These are phyloP conservation scores for Pisolithus microcarpus DNA, from an alignment of 768 basidiomycete species.

Conservation along the genomic window DNA sequence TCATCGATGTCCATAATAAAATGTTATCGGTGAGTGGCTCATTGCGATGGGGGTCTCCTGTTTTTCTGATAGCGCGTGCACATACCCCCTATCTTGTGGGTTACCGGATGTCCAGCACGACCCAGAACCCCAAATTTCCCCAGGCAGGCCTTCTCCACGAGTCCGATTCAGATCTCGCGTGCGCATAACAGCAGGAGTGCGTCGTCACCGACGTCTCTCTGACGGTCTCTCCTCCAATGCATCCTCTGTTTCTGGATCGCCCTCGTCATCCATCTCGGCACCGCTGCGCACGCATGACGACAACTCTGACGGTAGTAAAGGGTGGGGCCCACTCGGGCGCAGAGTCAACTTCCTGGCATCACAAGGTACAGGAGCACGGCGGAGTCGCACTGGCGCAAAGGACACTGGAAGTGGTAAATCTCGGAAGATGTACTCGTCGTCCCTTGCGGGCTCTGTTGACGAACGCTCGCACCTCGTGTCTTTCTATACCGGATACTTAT, in stretches of 20 bases:
- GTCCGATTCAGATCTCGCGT: slow-evolving; percentile 72
- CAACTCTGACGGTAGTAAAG: slow-evolving; percentile 39
- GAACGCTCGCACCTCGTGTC: slow-evolving; percentile 38
- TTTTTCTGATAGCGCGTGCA: background rate
- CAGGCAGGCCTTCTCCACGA: slow-evolving; percentile 17
- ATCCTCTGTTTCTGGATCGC: slow-evolving; percentile 51
- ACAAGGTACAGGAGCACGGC: slow-evolving; percentile 1
- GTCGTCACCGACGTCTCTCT: slow-evolving; percentile 35
- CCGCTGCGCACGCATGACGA: slow-evolving; percentile 53
- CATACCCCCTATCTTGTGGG: background rate
- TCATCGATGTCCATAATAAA: background rate
- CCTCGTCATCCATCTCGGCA: slow-evolving; percentile 76
- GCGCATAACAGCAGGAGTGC: slow-evolving; percentile 67
- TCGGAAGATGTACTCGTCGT: slow-evolving; percentile 4
- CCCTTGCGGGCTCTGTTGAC: slow-evolving; percentile 11
- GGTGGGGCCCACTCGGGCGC: slow-evolving; percentile 57
- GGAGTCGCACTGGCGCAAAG: background rate
- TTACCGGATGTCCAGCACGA: slow-evolving; percentile 11
- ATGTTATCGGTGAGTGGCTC: background rate
- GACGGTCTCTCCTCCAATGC: slow-evolving; percentile 18
- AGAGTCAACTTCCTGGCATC: slow-evolving; percentile 36
- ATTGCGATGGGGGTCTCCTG: background rate
- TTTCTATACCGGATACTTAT: slow-evolving; percentile 14
- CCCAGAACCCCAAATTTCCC: background rate
- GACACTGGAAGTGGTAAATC: background rate